Evolutionary conservation across 1,139 yeast species (phyloP).

Genomic region (Kazachstania sp.): DNA sequence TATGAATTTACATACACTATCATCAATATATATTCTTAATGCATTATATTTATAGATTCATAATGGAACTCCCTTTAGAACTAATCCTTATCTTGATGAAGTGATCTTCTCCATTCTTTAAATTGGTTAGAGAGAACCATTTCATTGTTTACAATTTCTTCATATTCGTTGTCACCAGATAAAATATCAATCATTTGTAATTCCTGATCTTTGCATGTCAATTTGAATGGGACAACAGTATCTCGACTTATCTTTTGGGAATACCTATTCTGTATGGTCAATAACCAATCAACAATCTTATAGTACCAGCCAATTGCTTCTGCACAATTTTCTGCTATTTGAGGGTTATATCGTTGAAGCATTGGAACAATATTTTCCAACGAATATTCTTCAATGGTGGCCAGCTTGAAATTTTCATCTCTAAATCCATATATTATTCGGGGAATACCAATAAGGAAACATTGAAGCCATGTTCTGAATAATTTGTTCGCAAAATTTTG

Average conservation of each 20-base stretch:
- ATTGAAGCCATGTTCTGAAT: slow-evolving; percentile 85
- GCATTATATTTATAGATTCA: not conserved
- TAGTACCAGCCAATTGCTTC: slow-evolving; percentile 79
- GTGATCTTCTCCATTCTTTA: slow-evolving; percentile 48
- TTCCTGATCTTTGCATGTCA: slow-evolving; percentile 36
- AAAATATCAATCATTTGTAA: slow-evolving; percentile 34
- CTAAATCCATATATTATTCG: slow-evolving; percentile 79
- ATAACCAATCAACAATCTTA: slow-evolving; percentile 71
- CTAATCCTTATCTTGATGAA: not conserved
- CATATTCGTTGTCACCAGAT: slow-evolving; percentile 27
- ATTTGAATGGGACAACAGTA: slow-evolving; percentile 35
- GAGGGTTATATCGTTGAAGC: slow-evolving; percentile 37
- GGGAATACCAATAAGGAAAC: slow-evolving; percentile 77
- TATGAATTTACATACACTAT: not conserved
- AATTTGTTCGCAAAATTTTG: slow-evolving; percentile 61
- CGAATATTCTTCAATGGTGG: slow-evolving; percentile 60
- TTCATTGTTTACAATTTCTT: slow-evolving; percentile 30
- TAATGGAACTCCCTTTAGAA: no score
- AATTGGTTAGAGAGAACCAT: slow-evolving; percentile 47
- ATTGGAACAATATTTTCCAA: slow-evolving; percentile 70
- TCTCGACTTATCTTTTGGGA: slow-evolving; percentile 18
- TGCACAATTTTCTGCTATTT: slow-evolving; percentile 49
- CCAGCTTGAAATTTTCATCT: slow-evolving; percentile 56
- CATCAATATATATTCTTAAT: not conserved
- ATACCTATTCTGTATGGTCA: slow-evolving; percentile 44